Percentiles rank a stretch among this genome's conserved stretches.
These are phyloP conservation scores for Boletus pseudo-olivaceus DNA, from an alignment of 768 basidiomycete genomes.

Conservation along the genomic window DNA sequence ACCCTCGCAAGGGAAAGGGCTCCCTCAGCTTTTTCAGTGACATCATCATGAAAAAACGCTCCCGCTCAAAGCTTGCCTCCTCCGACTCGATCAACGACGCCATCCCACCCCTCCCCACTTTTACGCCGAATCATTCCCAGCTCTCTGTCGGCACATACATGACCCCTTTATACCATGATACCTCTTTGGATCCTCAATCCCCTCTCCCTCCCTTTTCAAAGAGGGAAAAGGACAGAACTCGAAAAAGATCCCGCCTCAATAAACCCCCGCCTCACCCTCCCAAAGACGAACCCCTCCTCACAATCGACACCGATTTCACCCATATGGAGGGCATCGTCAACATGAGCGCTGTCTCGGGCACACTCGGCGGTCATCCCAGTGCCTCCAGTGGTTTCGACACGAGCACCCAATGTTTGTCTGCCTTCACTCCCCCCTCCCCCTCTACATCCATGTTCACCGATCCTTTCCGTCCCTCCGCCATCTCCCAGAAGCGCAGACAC, in stretches of 20 bases:
- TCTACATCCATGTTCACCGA: constrained; percentile 33
- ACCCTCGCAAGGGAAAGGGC: constrained; percentile 46
- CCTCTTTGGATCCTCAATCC: constrained; percentile 5
- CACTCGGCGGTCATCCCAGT: constrained; percentile 17
- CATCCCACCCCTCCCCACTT: constrained; percentile 33
- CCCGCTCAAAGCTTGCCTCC: constrained; percentile 39
- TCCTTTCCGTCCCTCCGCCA: constrained; percentile 31
- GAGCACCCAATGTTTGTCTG: constrained; percentile 37
- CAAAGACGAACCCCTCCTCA: constrained; percentile 29
- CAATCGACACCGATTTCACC: constrained; percentile 35
- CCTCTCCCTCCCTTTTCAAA: constrained; percentile 15
- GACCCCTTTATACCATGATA: constrained; percentile 1
- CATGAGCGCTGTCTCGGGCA: constrained; percentile 8
- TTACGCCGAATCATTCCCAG: constrained; percentile 37
- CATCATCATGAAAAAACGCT: constrained; percentile 39
- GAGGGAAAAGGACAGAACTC: constrained; percentile 26
- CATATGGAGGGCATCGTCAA: constrained; percentile 84
- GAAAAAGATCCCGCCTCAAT: constrained; percentile 22
- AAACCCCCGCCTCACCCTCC: constrained; percentile 16
- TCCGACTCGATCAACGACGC: constrained; percentile 26
- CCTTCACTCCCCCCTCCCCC: constrained; percentile 38
- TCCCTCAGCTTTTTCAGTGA: constrained; percentile 41
- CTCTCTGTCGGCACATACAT: constrained; percentile 22
- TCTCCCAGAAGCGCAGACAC: constrained; percentile 21
- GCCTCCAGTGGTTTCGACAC: constrained; percentile 17